Conservation (phyloP, 1,284 basidiomycete genomes). For the Cronartium quercuum region DNA sequence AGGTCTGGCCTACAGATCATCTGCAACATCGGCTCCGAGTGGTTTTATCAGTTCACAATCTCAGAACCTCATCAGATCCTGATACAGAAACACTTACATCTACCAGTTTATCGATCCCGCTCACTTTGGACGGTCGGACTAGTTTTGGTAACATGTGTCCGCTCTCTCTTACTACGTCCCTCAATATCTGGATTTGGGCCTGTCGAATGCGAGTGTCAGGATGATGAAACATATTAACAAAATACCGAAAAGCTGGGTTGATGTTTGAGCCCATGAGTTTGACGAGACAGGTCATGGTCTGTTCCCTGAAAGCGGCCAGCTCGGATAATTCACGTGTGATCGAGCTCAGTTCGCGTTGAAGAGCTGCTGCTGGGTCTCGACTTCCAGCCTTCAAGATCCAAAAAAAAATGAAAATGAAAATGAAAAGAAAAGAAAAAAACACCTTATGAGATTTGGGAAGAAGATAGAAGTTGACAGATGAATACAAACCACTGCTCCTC, state of each 20-base stretch:
- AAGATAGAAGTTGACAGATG: background rate
- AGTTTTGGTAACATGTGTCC: constrained; percentile 19
- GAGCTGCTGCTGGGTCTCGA: constrained; percentile 13
- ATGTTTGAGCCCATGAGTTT: constrained; percentile 34
- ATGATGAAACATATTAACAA: constrained; percentile 38
- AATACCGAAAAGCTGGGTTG: constrained; percentile 32
- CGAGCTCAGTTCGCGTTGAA: constrained; percentile 30
- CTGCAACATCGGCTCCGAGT: background rate
- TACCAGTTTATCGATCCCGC: constrained; percentile 23
- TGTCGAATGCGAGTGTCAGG: constrained; percentile 28
- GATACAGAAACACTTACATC: constrained; percentile 6
- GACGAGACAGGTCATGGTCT: constrained; percentile 24
- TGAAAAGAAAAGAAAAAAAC: background rate
- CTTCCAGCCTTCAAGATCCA: background rate
- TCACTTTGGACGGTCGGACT: constrained; percentile 7
- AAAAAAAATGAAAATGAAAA: background rate
- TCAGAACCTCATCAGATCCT: too few relatives aligned
- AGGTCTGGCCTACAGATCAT: constrained; percentile 44
- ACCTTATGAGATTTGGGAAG: background rate
- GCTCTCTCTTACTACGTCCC: constrained; percentile 38
- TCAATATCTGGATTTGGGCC: constrained; percentile 30
- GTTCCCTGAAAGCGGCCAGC: constrained; percentile 18
- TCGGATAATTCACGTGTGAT: constrained; percentile 31
- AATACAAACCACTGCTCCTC: constrained; percentile 2
- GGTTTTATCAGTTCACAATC: background rate